Base-by-base conservation (phyloP, 305 asterid genomes). In the Fraxinus sp. region DNA sequence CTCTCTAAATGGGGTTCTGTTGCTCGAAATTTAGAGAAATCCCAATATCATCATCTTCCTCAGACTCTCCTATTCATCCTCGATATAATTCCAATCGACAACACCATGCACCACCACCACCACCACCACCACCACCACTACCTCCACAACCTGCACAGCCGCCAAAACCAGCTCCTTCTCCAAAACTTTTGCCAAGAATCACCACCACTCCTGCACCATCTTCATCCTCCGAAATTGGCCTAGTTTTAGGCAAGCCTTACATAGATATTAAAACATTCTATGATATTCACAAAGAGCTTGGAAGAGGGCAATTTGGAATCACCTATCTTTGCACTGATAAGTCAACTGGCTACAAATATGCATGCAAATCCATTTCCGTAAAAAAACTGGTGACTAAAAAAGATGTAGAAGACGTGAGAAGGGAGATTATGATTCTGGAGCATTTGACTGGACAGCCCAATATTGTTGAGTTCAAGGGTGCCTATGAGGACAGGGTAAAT, bases 401-500 rank as follows among this genome's bases (percentile, higher is more conserved):
- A 75, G 97, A 92, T 26, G 78, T 87, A 0, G 85, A 86, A 5
- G 92, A 89, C 55, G 95, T 89, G 2, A 78, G 86, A 64, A 86
- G 95, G 76, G 98, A 93, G 77, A 88, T 93, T 59, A 74, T 87
- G 89, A 90, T 92, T 14, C 73, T 93, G 79, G 93, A 93, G 81
- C 92, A 93, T 70, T 32, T 93, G 57, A 85, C 92, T 0, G 97
- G 95, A 20, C 97, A 93, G 79, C 59, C 59, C 59, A 49, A 49
- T 28, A 88, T 93, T 5, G 95, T 93, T 28, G 94, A 90, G 89
- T 92, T 93, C n/a, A 89, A 83, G 49, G 97, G 97, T 32, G 97
- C 94, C 10, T 88, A 93, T 3, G 98, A 93, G 85, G 98, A 93
- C 22, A 14, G 1, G 13, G 75, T 52, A 20, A 74, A 77, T 52